phyloP scores from a whole-genome alignment of 108 stramenopile genomes.

The Skeletonema menzelii region DNA sequence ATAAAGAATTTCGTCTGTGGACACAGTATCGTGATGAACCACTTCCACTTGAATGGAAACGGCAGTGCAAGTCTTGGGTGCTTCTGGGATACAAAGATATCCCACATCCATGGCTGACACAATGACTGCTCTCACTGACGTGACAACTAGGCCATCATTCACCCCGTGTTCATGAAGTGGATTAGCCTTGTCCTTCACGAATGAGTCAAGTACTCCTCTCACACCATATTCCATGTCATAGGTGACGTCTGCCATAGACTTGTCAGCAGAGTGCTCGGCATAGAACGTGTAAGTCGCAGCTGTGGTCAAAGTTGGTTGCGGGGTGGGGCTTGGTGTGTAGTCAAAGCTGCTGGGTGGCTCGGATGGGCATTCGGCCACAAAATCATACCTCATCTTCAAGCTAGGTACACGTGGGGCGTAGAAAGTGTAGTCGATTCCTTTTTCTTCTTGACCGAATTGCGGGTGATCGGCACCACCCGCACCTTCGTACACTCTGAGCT shows the following conservation, averaged over 20 bases:
- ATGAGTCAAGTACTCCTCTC: slow-evolving; percentile 10
- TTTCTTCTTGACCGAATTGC: slow-evolving; percentile 17
- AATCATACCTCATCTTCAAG: slow-evolving; percentile 30
- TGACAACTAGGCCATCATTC: slow-evolving; percentile 18
- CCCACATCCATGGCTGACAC: slow-evolving; percentile 27
- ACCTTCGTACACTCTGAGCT: slow-evolving; percentile 32
- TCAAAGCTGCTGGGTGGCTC: slow-evolving; percentile 18
- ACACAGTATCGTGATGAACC: slow-evolving; percentile 15
- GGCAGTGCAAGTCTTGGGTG: slow-evolving; percentile 32
- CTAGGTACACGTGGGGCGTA: slow-evolving; percentile 41
- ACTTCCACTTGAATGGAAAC: slow-evolving; percentile 29
- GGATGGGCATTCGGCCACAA: slow-evolving; percentile 24
- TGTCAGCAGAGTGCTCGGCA: slow-evolving; percentile 30
- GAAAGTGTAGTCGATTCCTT: slow-evolving; percentile 35
- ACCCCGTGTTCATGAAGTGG: slow-evolving; percentile 10
- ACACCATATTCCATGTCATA: slow-evolving; percentile 27
- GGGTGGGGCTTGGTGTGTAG: slow-evolving; percentile 14
- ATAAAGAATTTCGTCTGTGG: slow-evolving; percentile 28
- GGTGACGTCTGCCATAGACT: slow-evolving; percentile 1
- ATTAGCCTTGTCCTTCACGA: slow-evolving; percentile 14
- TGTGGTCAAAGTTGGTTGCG: slow-evolving; percentile 10
- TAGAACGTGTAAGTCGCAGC: slow-evolving; percentile 28
- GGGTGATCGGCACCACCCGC: slow-evolving; percentile 31
- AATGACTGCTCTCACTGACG: slow-evolving; percentile 7
- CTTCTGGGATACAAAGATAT: slow-evolving; percentile 32